Base-by-base conservation (phyloP, 2,329 filamentous ascomycete genomes). In the Chrysosporium keratinophilum region DNA sequence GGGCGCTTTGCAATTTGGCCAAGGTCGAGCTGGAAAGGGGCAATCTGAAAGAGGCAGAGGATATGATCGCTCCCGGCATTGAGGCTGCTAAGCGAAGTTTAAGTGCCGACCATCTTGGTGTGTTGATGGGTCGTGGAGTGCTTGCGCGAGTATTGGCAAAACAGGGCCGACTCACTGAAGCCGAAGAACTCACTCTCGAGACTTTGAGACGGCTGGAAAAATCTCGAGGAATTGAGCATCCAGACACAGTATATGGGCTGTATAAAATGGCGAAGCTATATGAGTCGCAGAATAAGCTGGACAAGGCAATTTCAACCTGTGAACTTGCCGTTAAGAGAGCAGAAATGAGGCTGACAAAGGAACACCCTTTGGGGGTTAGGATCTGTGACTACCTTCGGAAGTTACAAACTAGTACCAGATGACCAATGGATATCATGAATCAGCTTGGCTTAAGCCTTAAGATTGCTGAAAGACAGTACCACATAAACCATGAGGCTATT, bases 21-120 rank as follows among this genome's bases (percentile, higher is more conserved):
- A 55, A 54, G 11, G 54, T 56, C 14, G 61, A 64, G 34, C 34
- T 23, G 33, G 54, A 57, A 11, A 19, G 58, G 5, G 59, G 58
- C 12, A 43, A 59, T 19, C 50, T 60, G 19, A 35, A 57, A 14
- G 54, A 63, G 20, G 52, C 52, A 6, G 45, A 49, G 17, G 10
- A 28, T 1, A 19, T 54, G 10, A 15, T 54, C 1, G n/a, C 59
- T 60, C 9, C 54, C 58, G 43, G 17, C 23, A 28, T 65, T 28
- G 57, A 51, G 19, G 61, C 61, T 17, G 55, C 40, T 9, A 58
- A 61, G 39, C 58, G 60, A 37, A 62, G 57, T 28, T 57, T 66
- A 4, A 55, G 59, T 28, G 59, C 63, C 20, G 54, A 63, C 43
- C 61, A 67, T 54, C 58, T 63, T 9, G 59, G 58, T 12, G 60